These are phyloP conservation scores for Globisporangium radiosum DNA, from an alignment of 352 stramenopile genomes.

Conservation along the genomic window DNA sequence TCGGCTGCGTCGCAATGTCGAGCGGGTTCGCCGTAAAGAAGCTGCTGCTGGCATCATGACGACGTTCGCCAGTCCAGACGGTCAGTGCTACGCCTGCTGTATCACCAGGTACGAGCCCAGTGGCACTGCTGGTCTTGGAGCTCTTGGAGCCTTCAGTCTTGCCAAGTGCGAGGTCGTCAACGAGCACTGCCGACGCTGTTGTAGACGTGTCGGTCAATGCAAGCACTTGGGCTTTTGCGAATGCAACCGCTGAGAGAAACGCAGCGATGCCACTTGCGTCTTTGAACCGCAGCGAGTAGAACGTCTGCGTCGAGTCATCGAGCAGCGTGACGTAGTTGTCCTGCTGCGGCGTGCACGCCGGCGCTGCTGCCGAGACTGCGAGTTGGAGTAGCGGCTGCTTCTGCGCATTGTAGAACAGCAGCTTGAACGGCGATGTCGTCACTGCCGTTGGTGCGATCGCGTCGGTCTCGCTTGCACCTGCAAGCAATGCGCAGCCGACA, in stretches of 20 bases:
- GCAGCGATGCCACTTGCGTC: slow-evolving; percentile 24
- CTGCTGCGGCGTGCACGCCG: slow-evolving; percentile 56
- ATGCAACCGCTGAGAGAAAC: slow-evolving; percentile 48
- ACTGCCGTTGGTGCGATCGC: neutral
- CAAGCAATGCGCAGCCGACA: slow-evolving; percentile 56
- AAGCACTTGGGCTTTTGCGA: slow-evolving; percentile 47
- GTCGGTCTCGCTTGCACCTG: neutral
- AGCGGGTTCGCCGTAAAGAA: slow-evolving; percentile 59
- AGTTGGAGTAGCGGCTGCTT: slow-evolving; percentile 58
- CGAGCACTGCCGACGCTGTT: slow-evolving; percentile 12
- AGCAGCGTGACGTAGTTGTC: slow-evolving; percentile 75
- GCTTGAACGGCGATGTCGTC: slow-evolving; percentile 24
- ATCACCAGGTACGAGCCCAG: slow-evolving; percentile 31
- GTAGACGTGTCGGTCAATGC: slow-evolving; percentile 5
- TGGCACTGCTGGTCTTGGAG: slow-evolving; percentile 20
- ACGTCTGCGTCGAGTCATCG: slow-evolving; percentile 32
- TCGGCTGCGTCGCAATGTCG: slow-evolving; percentile 28
- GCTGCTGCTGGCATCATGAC: neutral
- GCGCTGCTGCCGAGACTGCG: slow-evolving; percentile 18
- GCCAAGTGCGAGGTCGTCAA: slow-evolving; percentile 45
- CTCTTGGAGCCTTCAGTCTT: slow-evolving; percentile 9
- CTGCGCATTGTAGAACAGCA: slow-evolving; percentile 69
- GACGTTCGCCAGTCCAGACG: slow-evolving; percentile 32
- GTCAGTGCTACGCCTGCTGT: slow-evolving; percentile 45
- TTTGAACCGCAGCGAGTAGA: slow-evolving; percentile 76